Evolutionary conservation across 805 yeast genomes (phyloP).

Genomic region (Kodamaea jinghongensis): DNA sequence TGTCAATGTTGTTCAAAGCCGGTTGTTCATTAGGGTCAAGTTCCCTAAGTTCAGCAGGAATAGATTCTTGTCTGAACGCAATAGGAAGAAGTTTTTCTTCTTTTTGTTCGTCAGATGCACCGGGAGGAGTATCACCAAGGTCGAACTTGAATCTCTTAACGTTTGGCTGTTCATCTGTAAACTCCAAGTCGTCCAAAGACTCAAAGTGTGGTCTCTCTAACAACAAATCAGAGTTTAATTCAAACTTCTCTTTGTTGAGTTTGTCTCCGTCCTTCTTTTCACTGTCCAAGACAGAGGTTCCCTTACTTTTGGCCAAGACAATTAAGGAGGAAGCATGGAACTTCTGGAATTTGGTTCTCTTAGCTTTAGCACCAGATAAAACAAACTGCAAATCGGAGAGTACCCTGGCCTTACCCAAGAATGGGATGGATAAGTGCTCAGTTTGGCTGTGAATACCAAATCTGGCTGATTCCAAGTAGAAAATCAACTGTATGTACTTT

Average conservation of each 20-base stretch:
- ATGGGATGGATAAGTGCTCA: slow-evolving; percentile 58
- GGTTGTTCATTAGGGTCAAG: slow-evolving; percentile 87
- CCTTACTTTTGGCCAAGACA: slow-evolving; percentile 62
- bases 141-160: slow-evolving; percentile 42
- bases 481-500: slow-evolving; percentile 43
- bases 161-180: slow-evolving; percentile 33
- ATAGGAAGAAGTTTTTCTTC: slow-evolving; percentile 55
- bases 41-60: slow-evolving; percentile 50
- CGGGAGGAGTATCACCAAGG: slow-evolving; percentile 10
- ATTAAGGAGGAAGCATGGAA: slow-evolving; percentile 70
- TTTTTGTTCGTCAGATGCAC: slow-evolving; percentile 15
- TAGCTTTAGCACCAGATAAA: slow-evolving; percentile 86
- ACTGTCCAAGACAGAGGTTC: slow-evolving; percentile 21
- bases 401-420: slow-evolving; percentile 53
- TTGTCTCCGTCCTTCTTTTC: slow-evolving; percentile 15
- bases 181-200: slow-evolving; percentile 47
- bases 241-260: slow-evolving; percentile 52
- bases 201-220: slow-evolving; percentile 75
- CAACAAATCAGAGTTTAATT: slow-evolving; percentile 70
- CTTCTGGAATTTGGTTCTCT: slow-evolving; percentile 78
- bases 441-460: slow-evolving; percentile 58
- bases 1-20: slow-evolving; percentile 63
- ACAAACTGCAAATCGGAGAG: slow-evolving; percentile 60
- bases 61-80: slow-evolving; percentile 57
- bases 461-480: slow-evolving; percentile 67